These are phyloP conservation scores for Croton setiger DNA, from an alignment of 441 rosid genomes.

Conservation along the genomic window DNA sequence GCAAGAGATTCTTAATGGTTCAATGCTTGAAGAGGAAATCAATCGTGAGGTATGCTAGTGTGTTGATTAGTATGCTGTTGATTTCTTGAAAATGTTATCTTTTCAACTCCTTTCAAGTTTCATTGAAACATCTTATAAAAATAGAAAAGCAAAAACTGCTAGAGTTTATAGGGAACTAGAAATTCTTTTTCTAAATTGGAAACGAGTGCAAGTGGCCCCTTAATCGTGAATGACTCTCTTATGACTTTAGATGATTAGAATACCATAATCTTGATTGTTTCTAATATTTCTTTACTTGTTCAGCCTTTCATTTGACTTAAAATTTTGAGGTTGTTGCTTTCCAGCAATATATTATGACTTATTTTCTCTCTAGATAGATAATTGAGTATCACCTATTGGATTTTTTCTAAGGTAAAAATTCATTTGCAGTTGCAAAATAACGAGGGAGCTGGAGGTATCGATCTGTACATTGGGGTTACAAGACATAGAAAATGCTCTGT, in stretches of 20 bases:
- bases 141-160: not conserved
- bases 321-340: not conserved
- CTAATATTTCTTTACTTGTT: not conserved
- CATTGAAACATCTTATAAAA: not conserved
- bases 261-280: not conserved
- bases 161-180: not conserved
- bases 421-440: conserved; percentile 45
- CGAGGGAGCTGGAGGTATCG: conserved; percentile 28
- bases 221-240: not conserved
- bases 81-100: not conserved
- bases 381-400: not conserved
- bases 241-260: not conserved
- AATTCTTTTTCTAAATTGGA: not conserved
- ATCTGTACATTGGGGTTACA: conserved; percentile 56
- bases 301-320: not conserved
- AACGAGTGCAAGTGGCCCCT: not conserved
- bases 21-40: conserved; percentile 51
- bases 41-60: conserved; percentile 41
- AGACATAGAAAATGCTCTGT: conserved; percentile 51
- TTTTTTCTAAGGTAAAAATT: conserved; percentile 15
- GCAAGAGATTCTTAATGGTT: conserved; percentile 59
- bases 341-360: not conserved
- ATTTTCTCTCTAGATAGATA: not conserved
- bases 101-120: not conserved
- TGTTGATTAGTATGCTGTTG: conserved; percentile 1